Evolutionary conservation across 805 yeast species (phyloP), one percentile per base, ranked within the genome.

Genomic region (Cyberlindnera suaveolens): DNA sequence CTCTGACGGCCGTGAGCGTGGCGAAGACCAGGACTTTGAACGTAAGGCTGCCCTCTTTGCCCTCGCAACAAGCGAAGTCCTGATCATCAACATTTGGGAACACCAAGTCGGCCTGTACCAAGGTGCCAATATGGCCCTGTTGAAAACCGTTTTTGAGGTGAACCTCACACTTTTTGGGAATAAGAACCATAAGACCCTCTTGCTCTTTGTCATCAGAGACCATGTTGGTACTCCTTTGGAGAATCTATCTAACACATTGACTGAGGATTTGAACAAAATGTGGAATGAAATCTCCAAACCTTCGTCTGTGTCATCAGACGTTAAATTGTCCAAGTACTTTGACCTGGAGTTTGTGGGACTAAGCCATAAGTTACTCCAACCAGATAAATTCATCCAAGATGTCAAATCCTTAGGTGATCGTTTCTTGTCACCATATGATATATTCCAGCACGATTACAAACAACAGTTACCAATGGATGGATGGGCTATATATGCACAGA

Each of bases 21-120:
- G 98, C 20, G 99, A 93, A 56, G 98, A 93, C 64, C 97, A 93
- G 64, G 99, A 93, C 65, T 93, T 93, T 63, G 99, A 93, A 65
- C 77, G 99, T 45, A 93, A 93, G 54, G 90, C 96, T 1, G 98
- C 98, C 0, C 68, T 93, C 35, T 93, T 93, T 69, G 98, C 99
- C 0, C 70, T 93, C 48, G 78, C 97, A 10, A 90, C 96, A 0
- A 80, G 93, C 14, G 98, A 93, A 58, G 80, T 90, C 5, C 71
- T 93, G 53, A 88, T 93, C 47, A 84, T 93, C 35, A 93, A 93
- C 63, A 78, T 91, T 58, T 93, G 98, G 97, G 99, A 93, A 62
- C 85, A 87, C 54, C 99, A 93, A 64, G 89, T 93, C 44, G 99
- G 99, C 9, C 71, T 93, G 35, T 93, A 93, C 60, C 97, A 91